Evolutionary conservation across 805 yeast genomes (phyloP), one percentile per base, ranked within the genome.

Genomic region (Barnettozyma californica): DNA sequence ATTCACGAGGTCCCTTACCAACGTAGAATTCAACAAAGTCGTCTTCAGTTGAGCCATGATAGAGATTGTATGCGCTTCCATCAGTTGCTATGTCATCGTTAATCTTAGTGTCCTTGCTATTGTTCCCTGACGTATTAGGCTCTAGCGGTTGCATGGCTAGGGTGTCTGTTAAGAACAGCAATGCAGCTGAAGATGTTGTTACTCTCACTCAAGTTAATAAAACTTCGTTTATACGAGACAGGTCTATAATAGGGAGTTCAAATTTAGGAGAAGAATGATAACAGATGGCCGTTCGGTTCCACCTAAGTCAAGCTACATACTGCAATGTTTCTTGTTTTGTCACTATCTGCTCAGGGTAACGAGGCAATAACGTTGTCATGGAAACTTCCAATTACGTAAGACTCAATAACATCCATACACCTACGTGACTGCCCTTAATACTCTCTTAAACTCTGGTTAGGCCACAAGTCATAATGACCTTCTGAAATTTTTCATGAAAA

Each of bases 21-120:
- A 69, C 54, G 36, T 63, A 59, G 57, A 71, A 71, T 56, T 69
- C 74, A 34, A 69, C 63, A 46, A 57, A 65, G 18, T 59, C 64
- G 13, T 44, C 46, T 36, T 35, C 13, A 11, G 23, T 10, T 10
- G 23, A 18, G 3, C 14, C 23, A 35, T 16, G 10, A 8, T 16
- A 23, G 14, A 18, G 9, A 8, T 18, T 16, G 5, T 7, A 5
- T 11, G 7, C 6, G 20, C 4, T 18, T 9, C 9, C n/a, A 35
- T 35, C 23, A 3, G 14, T 5, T 35, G 23, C 13, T 7, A 34
- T 6, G 37, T 11, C 9, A 11, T 34, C 4, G 23, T 4, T 9
- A 10, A 21, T 20, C 38, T 35, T 35, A 11, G 29, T 13, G 14
- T 23, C 21, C 5, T 16, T 35, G 5, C 14, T 14, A 25, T 39